Percentiles rank a stretch among this genome's conserved stretches.
Evolutionary conservation across 768 basidiomycete species (phyloP).

Genomic region (Rhodotorula toruloides): DNA sequence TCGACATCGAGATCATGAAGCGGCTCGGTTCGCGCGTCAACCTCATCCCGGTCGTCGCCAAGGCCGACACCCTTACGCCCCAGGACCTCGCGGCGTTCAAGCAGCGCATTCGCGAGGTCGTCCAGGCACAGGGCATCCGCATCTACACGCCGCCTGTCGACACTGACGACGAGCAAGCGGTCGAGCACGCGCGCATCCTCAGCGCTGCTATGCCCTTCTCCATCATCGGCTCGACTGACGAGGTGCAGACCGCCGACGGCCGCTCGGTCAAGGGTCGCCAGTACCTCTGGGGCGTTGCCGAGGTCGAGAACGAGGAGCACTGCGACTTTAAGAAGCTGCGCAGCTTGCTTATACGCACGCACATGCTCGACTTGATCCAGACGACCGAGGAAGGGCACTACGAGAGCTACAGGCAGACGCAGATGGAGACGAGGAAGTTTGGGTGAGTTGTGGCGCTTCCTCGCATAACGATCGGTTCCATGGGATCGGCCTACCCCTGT

Average conservation of each 20-base stretch:
- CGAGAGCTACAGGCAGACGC: slow-evolving; percentile 93
- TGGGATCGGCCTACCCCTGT: not conserved
- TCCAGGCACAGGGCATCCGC: slow-evolving; percentile 84
- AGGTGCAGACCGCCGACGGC: slow-evolving; percentile 85
- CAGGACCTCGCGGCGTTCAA: slow-evolving; percentile 88
- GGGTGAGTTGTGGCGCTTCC: slow-evolving; percentile 50
- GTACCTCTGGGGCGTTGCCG: slow-evolving; percentile 99
- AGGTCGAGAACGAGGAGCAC: slow-evolving; percentile 99
- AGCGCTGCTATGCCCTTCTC: slow-evolving; percentile 95
- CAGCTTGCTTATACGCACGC: slow-evolving; percentile 87
- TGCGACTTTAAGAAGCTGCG: slow-evolving; percentile 99
- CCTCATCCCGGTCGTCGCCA: slow-evolving; percentile 93
- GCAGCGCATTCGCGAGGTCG: slow-evolving; percentile 82
- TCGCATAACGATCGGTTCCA: not conserved
- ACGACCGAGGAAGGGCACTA: slow-evolving; percentile 95
- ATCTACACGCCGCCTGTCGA: slow-evolving; percentile 93
- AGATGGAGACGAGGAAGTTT: slow-evolving; percentile 99
- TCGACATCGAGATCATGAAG: slow-evolving; percentile 99
- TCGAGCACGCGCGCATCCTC: slow-evolving; percentile 81
- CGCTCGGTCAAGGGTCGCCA: slow-evolving; percentile 92
- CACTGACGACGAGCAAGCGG: slow-evolving; percentile 73
- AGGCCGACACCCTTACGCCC: slow-evolving; percentile 95
- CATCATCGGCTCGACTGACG: slow-evolving; percentile 94
- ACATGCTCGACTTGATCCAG: slow-evolving; percentile 96
- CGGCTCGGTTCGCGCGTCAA: slow-evolving; percentile 96